Percentiles rank a stretch among this genome's conserved stretches.
These are phyloP conservation scores for Piedraia hortae DNA, from an alignment of 2,329 filamentous ascomycete genomes.

Conservation along the genomic window DNA sequence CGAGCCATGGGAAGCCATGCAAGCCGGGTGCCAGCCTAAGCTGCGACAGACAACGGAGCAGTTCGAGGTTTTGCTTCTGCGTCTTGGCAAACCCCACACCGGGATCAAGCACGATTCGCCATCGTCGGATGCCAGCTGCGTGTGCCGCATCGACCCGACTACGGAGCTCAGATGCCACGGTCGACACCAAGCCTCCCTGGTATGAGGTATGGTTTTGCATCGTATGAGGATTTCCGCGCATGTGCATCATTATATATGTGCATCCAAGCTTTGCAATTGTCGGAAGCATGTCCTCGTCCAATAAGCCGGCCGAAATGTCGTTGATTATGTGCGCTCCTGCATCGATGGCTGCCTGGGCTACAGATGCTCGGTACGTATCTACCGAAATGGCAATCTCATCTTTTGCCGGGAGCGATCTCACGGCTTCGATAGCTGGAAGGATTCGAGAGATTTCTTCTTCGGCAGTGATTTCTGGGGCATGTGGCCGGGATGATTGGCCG, in stretches of 20 bases:
- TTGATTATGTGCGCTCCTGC: slow-evolving; percentile 84
- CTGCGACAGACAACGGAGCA: slow-evolving; percentile 45
- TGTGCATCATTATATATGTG: slow-evolving; percentile 73
- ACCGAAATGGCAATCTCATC: slow-evolving; percentile 47
- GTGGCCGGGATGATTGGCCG: slow-evolving; percentile 73
- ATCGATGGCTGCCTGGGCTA: slow-evolving; percentile 47
- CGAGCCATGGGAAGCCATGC: slow-evolving; percentile 53
- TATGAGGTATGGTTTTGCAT: slow-evolving; percentile 40
- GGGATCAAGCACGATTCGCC: slow-evolving; percentile 85
- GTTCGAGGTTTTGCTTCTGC: slow-evolving; percentile 48
- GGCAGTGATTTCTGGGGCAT: slow-evolving; percentile 36
- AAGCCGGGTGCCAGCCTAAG: slow-evolving; percentile 35
- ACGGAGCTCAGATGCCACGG: slow-evolving; percentile 39
- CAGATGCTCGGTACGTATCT: slow-evolving; percentile 71
- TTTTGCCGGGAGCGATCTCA: slow-evolving; percentile 35
- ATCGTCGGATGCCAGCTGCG: slow-evolving; percentile 56
- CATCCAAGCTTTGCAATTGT: slow-evolving; percentile 53
- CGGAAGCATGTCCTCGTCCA: slow-evolving; percentile 58
- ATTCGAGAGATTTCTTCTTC: slow-evolving; percentile 55
- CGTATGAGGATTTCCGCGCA: slow-evolving; percentile 62
- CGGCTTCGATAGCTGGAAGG: slow-evolving; percentile 46
- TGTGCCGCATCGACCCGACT: slow-evolving; percentile 48
- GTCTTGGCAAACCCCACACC: slow-evolving; percentile 87
- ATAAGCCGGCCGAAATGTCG: slow-evolving; percentile 59
- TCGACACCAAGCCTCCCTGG: slow-evolving; percentile 35